Evolutionary conservation across 2,329 filamentous ascomycete species (phyloP).

Genomic region (Penicillium janthinellum): DNA sequence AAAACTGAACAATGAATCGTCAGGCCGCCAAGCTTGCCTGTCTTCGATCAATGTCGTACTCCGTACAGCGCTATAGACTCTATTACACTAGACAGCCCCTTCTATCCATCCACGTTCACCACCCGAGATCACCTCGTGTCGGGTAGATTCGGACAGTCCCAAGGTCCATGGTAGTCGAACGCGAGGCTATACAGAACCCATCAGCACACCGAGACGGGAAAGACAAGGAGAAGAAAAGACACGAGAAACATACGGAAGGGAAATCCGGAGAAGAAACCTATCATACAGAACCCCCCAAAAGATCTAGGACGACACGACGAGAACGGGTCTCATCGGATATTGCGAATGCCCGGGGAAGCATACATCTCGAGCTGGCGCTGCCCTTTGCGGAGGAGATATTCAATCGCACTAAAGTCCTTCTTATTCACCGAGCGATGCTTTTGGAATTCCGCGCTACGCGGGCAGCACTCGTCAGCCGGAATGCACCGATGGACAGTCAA

Average conservation of each 20-base stretch:
- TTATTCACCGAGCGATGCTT: conserved; percentile 70
- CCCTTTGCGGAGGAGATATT: conserved; percentile 82
- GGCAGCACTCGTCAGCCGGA: conserved; percentile 18
- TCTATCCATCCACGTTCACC: background rate
- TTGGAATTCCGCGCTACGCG: conserved; percentile 70
- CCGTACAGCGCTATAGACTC: background rate
- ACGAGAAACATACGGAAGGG: conserved; percentile 1
- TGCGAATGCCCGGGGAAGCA: conserved; percentile 76
- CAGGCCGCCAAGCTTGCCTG: background rate
- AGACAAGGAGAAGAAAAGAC: background rate
- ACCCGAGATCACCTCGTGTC: background rate
- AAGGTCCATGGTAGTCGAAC: background rate
- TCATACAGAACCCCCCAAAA: too few relatives aligned
- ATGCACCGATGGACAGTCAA: conserved; percentile 10
- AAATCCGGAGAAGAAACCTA: conserved; percentile 1
- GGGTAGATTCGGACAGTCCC: background rate
- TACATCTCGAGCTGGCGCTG: conserved; percentile 79
- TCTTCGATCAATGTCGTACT: background rate
- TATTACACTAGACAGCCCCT: background rate
- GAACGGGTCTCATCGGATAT: conserved; percentile 54
- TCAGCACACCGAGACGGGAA: background rate
- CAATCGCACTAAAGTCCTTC: conserved; percentile 82
- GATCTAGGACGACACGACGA: too few relatives aligned
- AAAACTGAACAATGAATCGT: background rate
- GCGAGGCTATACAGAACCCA: background rate